Evolutionary conservation across 2,329 filamentous ascomycete species (phyloP).

Genomic region (Xylaria sp.): DNA sequence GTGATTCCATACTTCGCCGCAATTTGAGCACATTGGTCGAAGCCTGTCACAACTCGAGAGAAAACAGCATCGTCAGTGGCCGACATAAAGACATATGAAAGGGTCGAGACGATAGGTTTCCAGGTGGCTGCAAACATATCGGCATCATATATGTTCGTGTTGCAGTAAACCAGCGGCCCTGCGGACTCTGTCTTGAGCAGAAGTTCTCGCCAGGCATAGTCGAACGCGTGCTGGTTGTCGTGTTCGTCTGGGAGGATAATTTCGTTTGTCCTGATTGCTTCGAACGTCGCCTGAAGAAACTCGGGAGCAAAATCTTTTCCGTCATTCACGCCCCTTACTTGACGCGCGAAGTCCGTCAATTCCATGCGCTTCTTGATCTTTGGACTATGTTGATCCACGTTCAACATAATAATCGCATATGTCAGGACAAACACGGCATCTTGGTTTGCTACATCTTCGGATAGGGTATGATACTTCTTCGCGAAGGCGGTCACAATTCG

Average conservation of each 20-base stretch:
- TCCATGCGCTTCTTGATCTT: constrained; percentile 92
- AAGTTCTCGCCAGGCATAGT: constrained; percentile 96
- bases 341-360: constrained; percentile 79
- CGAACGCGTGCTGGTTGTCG: constrained; percentile 94
- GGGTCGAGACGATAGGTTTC: constrained; percentile 90
- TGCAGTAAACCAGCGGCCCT: constrained; percentile 75
- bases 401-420: constrained; percentile 97
- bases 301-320: constrained; percentile 82
- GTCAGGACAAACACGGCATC: constrained; percentile 90
- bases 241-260: constrained; percentile 98
- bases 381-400: constrained; percentile 95
- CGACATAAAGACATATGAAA: constrained; percentile 99
- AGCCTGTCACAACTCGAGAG: constrained; percentile 88
- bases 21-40: constrained; percentile 94
- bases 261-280: constrained; percentile 89
- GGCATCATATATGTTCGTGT: constrained; percentile 94
- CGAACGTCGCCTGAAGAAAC: constrained; percentile 85
- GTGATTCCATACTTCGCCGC: constrained; percentile 82
- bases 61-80: constrained; percentile 97
- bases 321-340: constrained; percentile 88
- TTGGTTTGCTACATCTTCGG: constrained; percentile 78
- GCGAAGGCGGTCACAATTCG: constrained; percentile 88
- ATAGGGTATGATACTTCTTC: constrained; percentile 78
- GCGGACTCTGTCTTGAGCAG: constrained; percentile 81
- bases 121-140: constrained; percentile 98